Percentiles rank a stretch among this genome's conserved stretches.
phyloP scores from a whole-genome alignment of 768 basidiomycete species.

The Cantharellus anzutake region DNA sequence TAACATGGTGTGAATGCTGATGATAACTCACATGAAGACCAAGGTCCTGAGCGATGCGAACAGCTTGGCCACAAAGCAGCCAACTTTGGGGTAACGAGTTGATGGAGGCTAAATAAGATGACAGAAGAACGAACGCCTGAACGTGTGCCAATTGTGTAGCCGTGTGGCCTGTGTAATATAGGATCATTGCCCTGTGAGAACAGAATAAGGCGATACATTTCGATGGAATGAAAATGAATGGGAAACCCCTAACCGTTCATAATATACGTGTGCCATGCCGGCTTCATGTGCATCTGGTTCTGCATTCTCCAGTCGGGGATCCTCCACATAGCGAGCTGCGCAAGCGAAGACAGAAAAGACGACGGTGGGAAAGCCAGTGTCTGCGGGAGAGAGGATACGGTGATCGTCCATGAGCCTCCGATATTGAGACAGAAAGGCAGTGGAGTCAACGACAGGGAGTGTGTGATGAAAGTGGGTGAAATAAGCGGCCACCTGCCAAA shows the following conservation, averaged over 20 bases:
- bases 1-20: not conserved
- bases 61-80: slow-evolving; percentile 80
- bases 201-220: not conserved
- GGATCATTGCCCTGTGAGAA: slow-evolving; percentile 49
- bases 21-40: slow-evolving; percentile 61
- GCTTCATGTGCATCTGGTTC: slow-evolving; percentile 35
- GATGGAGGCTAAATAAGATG: slow-evolving; percentile 74
- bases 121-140: slow-evolving; percentile 75
- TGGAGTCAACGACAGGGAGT: slow-evolving; percentile 75
- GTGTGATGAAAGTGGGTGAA: slow-evolving; percentile 75
- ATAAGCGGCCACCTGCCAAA: slow-evolving; percentile 59
- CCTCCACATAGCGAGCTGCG: slow-evolving; percentile 59
- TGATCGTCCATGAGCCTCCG: slow-evolving; percentile 53
- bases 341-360: slow-evolving; percentile 86
- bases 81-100: slow-evolving; percentile 91
- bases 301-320: slow-evolving; percentile 32
- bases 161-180: slow-evolving; percentile 83
- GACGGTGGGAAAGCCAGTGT: slow-evolving; percentile 62
- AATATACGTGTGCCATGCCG: slow-evolving; percentile 78
- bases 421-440: slow-evolving; percentile 59
- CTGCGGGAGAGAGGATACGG: slow-evolving; percentile 12
- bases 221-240: slow-evolving; percentile 9
- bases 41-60: slow-evolving; percentile 76
- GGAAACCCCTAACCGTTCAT: slow-evolving; percentile 48
- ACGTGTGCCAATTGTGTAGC: slow-evolving; percentile 74